A percentile compares a stretch with the other conserved stretches of the same genome.
These are phyloP conservation scores for Boletus reticulatus DNA, from an alignment of 768 basidiomycete genomes.

Conservation along the genomic window DNA sequence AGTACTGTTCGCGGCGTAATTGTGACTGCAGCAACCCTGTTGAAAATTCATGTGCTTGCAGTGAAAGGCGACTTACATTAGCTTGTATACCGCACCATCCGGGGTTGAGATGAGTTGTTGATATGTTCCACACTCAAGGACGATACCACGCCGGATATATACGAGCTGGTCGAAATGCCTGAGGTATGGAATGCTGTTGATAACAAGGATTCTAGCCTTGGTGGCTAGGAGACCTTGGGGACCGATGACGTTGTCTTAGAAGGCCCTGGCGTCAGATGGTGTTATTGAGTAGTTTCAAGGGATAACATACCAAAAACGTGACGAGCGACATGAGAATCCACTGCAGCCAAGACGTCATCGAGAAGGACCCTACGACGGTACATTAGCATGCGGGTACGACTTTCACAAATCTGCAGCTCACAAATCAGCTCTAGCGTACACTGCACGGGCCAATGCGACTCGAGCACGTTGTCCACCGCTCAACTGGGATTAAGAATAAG, in stretches of 20 bases:
- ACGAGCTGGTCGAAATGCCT: conserved; percentile 70
- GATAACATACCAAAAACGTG: conserved; percentile 68
- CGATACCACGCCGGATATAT: conserved; percentile 79
- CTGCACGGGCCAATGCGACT: conserved; percentile 80
- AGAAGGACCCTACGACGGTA: conserved; percentile 57
- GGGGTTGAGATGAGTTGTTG: conserved; percentile 56
- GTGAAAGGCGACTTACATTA: conserved; percentile 55
- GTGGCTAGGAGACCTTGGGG: conserved; percentile 77
- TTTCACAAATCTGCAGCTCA: conserved; percentile 32
- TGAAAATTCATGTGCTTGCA: not conserved
- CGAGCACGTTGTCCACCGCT: conserved; percentile 86
- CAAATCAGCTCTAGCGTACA: conserved; percentile 91
- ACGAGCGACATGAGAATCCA: conserved; percentile 82
- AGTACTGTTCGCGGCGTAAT: conserved; percentile 43
- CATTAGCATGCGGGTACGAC: not conserved
- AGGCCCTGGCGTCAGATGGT: not conserved
- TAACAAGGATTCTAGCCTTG: conserved; percentile 84
- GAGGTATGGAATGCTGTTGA: conserved; percentile 85
- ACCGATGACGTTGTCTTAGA: conserved; percentile 78
- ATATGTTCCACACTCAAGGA: conserved; percentile 75
- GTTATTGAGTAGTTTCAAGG: not conserved
- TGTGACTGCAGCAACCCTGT: conserved; percentile 32
- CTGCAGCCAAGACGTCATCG: conserved; percentile 84
- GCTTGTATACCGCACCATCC: too few species aligned
- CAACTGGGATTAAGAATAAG: conserved; percentile 41